Conservation (phyloP, 2,329 filamentous ascomycete species). For the Aspergillus transmontanensis region DNA sequence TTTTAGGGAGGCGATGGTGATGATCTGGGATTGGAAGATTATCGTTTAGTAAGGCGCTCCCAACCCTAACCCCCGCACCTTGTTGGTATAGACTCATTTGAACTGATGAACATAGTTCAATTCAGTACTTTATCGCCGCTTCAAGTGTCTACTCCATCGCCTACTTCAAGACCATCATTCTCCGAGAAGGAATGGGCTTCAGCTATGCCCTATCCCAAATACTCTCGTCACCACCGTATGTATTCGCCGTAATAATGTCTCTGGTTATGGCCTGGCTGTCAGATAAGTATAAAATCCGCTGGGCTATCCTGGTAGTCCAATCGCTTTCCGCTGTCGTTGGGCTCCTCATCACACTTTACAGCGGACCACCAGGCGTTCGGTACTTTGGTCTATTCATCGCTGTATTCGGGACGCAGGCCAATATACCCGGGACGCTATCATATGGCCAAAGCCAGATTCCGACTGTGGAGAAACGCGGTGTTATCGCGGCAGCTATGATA, state of each 20-base stretch:
- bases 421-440: background rate
- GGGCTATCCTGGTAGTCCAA: background rate
- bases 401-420: background rate
- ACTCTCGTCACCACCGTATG: constrained; percentile 37
- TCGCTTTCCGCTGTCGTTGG: background rate
- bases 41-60: background rate
- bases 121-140: background rate
- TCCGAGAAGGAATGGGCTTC: constrained; percentile 40
- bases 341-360: background rate
- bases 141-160: constrained; percentile 32
- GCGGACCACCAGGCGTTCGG: background rate
- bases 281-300: constrained; percentile 15
- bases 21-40: background rate
- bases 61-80: background rate
- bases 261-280: constrained; percentile 26
- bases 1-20: background rate
- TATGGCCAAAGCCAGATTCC: background rate
- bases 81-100: background rate
- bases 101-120: background rate
- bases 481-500: background rate
- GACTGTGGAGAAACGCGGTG: background rate
- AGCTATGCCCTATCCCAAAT: constrained; percentile 34
- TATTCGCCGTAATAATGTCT: constrained; percentile 38
- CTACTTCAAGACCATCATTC: constrained; percentile 44
- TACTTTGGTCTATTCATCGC: background rate